A percentile compares a stretch with the other conserved stretches of the same genome.
These are phyloP conservation scores for Cadophora luteo-olivacea DNA, from an alignment of 2,329 filamentous ascomycete species.

Conservation along the genomic window DNA sequence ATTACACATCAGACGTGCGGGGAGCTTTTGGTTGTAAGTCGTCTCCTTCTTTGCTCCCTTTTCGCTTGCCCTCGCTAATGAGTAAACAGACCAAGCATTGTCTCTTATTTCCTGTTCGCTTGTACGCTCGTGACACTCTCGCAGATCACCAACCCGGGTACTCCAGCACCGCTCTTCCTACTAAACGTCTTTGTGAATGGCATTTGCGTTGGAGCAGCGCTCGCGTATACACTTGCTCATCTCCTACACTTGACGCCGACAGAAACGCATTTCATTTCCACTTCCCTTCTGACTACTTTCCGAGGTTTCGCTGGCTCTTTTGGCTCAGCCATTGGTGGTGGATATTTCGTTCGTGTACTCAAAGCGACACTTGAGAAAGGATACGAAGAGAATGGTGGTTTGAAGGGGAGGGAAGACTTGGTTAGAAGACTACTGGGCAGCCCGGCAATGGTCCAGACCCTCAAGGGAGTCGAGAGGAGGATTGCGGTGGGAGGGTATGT, in stretches of 20 bases:
- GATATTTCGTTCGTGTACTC: constrained; percentile 48
- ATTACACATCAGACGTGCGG: constrained; percentile 75
- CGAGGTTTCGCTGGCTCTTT: constrained; percentile 83
- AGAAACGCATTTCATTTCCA: constrained; percentile 75
- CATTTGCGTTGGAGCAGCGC: constrained; percentile 70
- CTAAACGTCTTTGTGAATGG: constrained; percentile 72
- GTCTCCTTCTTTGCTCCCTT: background rate
- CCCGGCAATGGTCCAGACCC: constrained; percentile 57
- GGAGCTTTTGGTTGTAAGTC: constrained; percentile 70
- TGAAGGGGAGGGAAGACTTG: constrained; percentile 48
- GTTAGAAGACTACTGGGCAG: constrained; percentile 63
- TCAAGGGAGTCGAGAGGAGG: constrained; percentile 56
- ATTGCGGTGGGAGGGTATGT: constrained; percentile 62
- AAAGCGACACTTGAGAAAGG: constrained; percentile 45
- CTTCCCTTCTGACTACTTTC: constrained; percentile 79
- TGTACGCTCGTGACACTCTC: constrained; percentile 64
- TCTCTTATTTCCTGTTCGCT: constrained; percentile 68
- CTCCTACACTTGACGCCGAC: constrained; percentile 73
- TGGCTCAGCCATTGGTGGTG: constrained; percentile 79
- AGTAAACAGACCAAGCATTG: constrained; percentile 55
- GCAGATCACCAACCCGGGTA: constrained; percentile 57
- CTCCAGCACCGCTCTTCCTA: constrained; percentile 61
- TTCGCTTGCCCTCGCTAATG: constrained; percentile 4
- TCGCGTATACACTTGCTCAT: constrained; percentile 86
- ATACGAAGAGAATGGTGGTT: constrained; percentile 43